phyloP scores from a whole-genome alignment of 225 moss, liverwort and hornwort genomes.

The Straminergon stramineum region DNA sequence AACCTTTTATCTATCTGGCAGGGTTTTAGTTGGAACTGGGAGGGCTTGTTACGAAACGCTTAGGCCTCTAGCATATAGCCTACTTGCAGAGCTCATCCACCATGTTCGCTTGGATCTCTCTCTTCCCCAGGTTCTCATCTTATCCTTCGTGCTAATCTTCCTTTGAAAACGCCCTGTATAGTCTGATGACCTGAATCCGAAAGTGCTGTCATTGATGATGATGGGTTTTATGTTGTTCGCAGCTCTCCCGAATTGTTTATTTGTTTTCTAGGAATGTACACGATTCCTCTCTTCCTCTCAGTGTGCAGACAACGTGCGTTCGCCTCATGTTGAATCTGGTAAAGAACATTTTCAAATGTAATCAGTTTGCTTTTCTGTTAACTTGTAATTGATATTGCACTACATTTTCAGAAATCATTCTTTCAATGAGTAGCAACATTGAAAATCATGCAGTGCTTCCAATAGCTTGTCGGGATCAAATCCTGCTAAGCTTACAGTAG shows the following conservation, averaged over 20 bases:
- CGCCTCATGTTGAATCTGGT: constrained; percentile 99
- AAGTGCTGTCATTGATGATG: not conserved
- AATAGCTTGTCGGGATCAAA: not conserved
- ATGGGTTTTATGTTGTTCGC: constrained; percentile 26
- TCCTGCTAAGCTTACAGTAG: not conserved
- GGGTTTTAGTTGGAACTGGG: constrained; percentile 98
- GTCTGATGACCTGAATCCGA: not conserved
- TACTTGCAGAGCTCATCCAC: constrained; percentile 96
- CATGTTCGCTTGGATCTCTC: constrained; percentile 98
- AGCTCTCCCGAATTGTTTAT: constrained; percentile 98
- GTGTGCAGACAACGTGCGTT: constrained; percentile 99
- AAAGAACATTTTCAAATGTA: not conserved
- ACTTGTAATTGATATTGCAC: not conserved
- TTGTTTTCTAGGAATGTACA: constrained; percentile 97
- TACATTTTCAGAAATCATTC: not conserved
- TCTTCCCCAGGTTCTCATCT: constrained; percentile 72
- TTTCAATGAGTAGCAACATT: not conserved
- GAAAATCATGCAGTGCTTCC: not conserved
- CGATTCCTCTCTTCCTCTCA: constrained; percentile 95
- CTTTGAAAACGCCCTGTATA: not conserved
- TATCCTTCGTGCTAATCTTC: not conserved
- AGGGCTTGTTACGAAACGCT: constrained; percentile 99
- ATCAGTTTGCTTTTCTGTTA: not conserved
- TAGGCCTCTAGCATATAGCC: constrained; percentile 93
- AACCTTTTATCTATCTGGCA: constrained; percentile 23